A percentile compares a stretch with the other conserved stretches of the same genome.
These are phyloP conservation scores for Amyloporia xantha DNA, from an alignment of 768 basidiomycete genomes.

Conservation along the genomic window DNA sequence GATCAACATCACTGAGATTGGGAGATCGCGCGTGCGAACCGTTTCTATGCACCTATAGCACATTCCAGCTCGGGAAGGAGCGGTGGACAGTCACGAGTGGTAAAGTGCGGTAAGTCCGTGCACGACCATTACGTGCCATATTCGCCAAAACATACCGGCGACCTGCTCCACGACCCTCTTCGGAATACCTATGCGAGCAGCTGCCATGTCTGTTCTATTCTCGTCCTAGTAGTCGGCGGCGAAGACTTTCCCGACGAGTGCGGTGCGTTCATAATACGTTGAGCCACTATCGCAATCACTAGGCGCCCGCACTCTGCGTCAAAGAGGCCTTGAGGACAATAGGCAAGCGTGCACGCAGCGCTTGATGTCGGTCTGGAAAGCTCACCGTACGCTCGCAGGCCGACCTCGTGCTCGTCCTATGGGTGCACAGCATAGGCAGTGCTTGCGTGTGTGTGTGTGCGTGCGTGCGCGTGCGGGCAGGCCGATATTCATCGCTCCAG, in stretches of 20 bases:
- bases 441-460: background rate
- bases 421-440: background rate
- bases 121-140: too few species aligned
- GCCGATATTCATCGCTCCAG: too few species aligned
- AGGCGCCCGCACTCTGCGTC: background rate
- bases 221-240: too few species aligned
- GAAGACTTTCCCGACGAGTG: background rate
- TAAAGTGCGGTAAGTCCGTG: background rate
- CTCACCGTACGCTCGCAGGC: background rate
- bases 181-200: too few species aligned
- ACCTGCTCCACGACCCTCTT: too few species aligned
- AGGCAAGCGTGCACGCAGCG: background rate
- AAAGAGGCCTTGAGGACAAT: background rate
- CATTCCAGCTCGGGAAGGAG: too few species aligned
- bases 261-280: background rate
- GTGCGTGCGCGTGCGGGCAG: background rate
- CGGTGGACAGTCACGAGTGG: background rate
- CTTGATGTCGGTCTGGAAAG: background rate
- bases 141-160: too few species aligned
- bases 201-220: too few species aligned
- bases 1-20: background rate
- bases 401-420: background rate
- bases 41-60: background rate
- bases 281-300: background rate
- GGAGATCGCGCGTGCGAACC: background rate